A percentile compares a stretch with the other conserved stretches of the same genome.
These are phyloP conservation scores for Dipodascus albidus DNA, from an alignment of 805 yeast species.

Conservation along the genomic window DNA sequence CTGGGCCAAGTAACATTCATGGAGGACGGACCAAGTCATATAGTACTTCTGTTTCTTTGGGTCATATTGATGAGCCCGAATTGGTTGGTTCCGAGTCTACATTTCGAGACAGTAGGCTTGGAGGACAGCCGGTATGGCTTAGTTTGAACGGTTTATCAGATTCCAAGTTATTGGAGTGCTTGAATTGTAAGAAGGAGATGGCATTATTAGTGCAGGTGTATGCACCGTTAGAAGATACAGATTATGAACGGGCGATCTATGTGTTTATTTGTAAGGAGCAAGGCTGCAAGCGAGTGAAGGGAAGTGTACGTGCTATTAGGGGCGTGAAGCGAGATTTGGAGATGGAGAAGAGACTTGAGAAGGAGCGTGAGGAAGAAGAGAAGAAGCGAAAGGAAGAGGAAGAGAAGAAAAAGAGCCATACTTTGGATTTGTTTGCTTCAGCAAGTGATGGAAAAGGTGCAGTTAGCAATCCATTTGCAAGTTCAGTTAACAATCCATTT, in stretches of 20 bases:
- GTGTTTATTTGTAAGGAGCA: conserved; percentile 61
- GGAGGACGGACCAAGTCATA: background rate
- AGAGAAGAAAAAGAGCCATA: conserved; percentile 7
- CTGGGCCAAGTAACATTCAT: too few relatives aligned
- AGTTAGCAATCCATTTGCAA: background rate
- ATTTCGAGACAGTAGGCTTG: conserved; percentile 57
- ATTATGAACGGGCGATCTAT: conserved; percentile 74
- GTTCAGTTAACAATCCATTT: background rate
- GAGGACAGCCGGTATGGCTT: conserved; percentile 52
- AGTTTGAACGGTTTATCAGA: conserved; percentile 39
- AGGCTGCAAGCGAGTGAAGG: conserved; percentile 55
- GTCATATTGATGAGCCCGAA: conserved; percentile 17
- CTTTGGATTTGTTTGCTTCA: background rate
- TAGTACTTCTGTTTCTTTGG: background rate
- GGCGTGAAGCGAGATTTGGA: conserved; percentile 56
- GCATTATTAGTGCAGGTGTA: conserved; percentile 66
- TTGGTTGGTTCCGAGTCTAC: conserved; percentile 14
- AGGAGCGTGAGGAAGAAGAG: conserved; percentile 32
- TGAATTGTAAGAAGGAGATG: conserved; percentile 50
- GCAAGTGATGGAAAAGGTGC: background rate
- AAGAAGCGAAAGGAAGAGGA: conserved; percentile 32
- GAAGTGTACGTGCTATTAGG: conserved; percentile 65
- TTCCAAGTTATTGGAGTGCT: conserved; percentile 43
- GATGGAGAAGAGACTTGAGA: conserved; percentile 29
- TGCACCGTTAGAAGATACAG: conserved; percentile 60